These are phyloP conservation scores for Lactuca saligna DNA, from an alignment of 129 eudicot species.

Conservation along the genomic window DNA sequence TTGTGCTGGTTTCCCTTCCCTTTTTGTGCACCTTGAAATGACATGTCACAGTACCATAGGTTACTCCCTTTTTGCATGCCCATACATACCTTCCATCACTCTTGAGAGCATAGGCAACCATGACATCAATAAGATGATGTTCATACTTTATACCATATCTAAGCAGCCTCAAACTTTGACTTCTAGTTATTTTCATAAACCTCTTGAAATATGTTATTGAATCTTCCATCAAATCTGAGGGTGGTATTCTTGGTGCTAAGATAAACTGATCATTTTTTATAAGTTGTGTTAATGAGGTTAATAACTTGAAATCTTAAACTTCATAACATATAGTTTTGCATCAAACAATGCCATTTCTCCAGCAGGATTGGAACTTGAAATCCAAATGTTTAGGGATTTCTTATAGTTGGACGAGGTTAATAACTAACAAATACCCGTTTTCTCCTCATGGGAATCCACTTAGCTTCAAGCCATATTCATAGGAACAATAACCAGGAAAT, in stretches of 20 bases:
- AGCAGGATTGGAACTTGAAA: too few species aligned
- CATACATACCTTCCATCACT: slow-evolving; percentile 98
- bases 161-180: slow-evolving; percentile 75
- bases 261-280: slow-evolving; percentile 85
- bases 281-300: slow-evolving; percentile 82
- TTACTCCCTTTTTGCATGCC: slow-evolving; percentile 98
- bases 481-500: too few species aligned
- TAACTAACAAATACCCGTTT: too few species aligned
- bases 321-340: too few species aligned
- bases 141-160: slow-evolving; percentile 97
- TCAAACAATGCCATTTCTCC: too few species aligned
- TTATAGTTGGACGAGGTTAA: too few species aligned
- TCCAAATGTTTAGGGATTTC: too few species aligned
- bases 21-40: slow-evolving; percentile 88
- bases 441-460: too few species aligned
- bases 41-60: slow-evolving; percentile 92
- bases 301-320: too few species aligned
- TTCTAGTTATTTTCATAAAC: slow-evolving; percentile 82
- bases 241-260: slow-evolving; percentile 94
- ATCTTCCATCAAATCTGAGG: slow-evolving; percentile 89
- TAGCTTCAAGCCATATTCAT: too few species aligned
- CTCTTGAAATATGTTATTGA: slow-evolving; percentile 95
- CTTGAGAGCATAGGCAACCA: slow-evolving; percentile 99
- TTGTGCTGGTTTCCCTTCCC: slow-evolving; percentile 91
- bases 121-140: slow-evolving; percentile 94